Evolutionary conservation across 176 grass and related monocot genomes (phyloP).

Genomic region (Ensete ventricosum): DNA sequence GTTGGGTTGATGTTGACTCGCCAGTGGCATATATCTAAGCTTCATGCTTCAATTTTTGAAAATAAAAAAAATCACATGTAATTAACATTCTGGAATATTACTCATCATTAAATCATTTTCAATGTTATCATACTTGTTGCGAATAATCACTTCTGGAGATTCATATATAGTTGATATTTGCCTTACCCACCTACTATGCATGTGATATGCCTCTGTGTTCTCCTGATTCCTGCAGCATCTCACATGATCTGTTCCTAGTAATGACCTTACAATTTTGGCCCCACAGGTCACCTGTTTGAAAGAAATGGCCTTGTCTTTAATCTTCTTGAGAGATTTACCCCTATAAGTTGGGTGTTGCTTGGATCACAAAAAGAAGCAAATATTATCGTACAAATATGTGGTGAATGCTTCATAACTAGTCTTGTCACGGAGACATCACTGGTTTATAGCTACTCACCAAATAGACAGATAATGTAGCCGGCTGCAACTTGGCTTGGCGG

Average conservation of each 20-base stretch:
- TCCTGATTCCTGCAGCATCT: background rate
- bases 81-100: background rate
- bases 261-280: background rate
- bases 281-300: background rate
- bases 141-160: background rate
- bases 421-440: background rate
- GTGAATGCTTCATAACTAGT: background rate
- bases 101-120: background rate
- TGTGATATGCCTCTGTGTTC: background rate
- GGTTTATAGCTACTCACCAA: background rate
- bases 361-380: background rate
- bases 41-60: background rate
- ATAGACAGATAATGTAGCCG: background rate
- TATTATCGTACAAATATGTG: background rate
- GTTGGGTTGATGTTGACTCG: background rate
- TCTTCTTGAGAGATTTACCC: background rate
- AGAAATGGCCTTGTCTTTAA: conserved; percentile 7
- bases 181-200: background rate
- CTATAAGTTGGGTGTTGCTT: background rate
- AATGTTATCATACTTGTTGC: too few species aligned
- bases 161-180: background rate
- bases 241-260: conserved; percentile 4
- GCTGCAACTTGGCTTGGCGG: background rate
- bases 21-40: background rate
- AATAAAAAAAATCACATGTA: background rate